These are phyloP conservation scores for Pseudocercospora musae DNA, from an alignment of 2,329 filamentous ascomycete species.

Conservation along the genomic window DNA sequence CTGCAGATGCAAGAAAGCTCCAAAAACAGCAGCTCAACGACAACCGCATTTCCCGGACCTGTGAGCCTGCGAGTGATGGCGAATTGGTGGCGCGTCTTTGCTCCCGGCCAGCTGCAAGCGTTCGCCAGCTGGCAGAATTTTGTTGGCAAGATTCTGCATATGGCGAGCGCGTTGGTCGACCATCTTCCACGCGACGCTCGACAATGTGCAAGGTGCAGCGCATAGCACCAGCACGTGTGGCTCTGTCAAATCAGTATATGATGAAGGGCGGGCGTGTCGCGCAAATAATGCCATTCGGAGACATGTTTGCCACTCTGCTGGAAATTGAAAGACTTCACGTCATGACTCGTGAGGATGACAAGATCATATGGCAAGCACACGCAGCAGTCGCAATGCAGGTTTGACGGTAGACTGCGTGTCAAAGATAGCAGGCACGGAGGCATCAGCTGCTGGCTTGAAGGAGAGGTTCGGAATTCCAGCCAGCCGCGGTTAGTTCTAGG, in stretches of 20 bases:
- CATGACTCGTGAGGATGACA: not conserved
- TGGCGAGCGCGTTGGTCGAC: not conserved
- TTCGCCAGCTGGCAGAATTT: not conserved
- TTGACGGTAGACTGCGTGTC: slow-evolving; percentile 8
- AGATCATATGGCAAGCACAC: slow-evolving; percentile 2
- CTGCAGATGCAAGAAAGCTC: not conserved
- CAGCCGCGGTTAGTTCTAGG: not conserved
- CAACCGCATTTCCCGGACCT: not conserved
- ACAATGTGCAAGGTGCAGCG: not conserved
- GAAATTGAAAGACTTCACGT: slow-evolving; percentile 7
- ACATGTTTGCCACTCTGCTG: slow-evolving; percentile 2
- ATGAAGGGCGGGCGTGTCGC: slow-evolving; percentile 7
- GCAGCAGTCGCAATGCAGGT: slow-evolving; percentile 6
- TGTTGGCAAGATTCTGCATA: not conserved
- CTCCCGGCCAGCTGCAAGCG: too few species aligned
- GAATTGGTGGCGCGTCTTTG: not conserved
- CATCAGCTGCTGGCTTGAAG: not conserved
- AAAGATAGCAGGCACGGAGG: not conserved
- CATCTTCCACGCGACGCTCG: not conserved
- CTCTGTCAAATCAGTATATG: not conserved
- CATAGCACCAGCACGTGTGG: slow-evolving; percentile 19
- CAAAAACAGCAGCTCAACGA: not conserved
- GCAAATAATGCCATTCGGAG: not conserved
- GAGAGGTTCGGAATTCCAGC: too few species aligned
- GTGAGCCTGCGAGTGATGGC: not conserved